phyloP scores from a whole-genome alignment of 106 monocot species.

The Phalaenopsis equestris region DNA sequence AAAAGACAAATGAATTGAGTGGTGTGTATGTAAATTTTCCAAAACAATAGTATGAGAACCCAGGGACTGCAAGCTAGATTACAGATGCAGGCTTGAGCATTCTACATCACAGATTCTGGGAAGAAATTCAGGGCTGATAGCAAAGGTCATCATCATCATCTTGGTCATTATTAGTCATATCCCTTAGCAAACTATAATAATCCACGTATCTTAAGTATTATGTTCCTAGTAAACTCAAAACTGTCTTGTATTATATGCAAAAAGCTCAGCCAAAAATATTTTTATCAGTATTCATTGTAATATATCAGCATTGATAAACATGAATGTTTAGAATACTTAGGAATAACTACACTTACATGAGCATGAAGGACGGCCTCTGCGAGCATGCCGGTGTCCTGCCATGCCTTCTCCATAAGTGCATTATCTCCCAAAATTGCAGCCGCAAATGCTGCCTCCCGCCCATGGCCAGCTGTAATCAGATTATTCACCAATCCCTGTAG shows the following conservation, averaged over 20 bases:
- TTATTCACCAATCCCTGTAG: conserved; percentile 76
- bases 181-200: too few relatives aligned
- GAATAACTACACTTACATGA: conserved; percentile 44
- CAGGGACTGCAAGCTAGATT: not conserved
- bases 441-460: conserved; percentile 99
- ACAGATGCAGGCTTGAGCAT: not conserved
- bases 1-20: not conserved
- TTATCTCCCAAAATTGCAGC: conserved; percentile 96
- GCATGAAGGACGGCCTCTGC: conserved; percentile 98
- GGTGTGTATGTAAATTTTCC: not conserved
- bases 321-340: not conserved
- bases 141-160: not conserved
- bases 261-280: not conserved
- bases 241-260: not conserved
- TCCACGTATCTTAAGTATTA: not conserved
- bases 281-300: not conserved
- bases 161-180: not conserved
- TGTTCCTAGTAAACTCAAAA: not conserved
- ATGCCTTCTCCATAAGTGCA: conserved; percentile 96
- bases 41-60: not conserved
- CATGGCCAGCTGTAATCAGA: conserved; percentile 87
- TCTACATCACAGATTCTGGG: not conserved
- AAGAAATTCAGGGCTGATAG: too few relatives aligned
- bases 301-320: not conserved
- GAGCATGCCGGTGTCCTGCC: conserved; percentile 99